phyloP scores from a whole-genome alignment of 768 basidiomycete genomes.

The Suillus bovinus region DNA sequence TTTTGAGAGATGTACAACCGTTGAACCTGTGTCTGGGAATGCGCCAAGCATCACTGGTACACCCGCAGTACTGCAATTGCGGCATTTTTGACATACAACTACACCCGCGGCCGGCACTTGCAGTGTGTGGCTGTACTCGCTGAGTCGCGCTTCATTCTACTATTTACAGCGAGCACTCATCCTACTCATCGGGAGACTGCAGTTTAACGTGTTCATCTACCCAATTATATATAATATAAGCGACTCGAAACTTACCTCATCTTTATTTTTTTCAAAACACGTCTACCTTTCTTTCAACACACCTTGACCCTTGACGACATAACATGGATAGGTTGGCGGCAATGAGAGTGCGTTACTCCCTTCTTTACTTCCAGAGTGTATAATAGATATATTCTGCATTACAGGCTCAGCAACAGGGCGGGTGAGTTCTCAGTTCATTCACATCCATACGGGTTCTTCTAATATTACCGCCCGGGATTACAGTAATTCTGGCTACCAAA shows the following conservation, averaged over 20 bases:
- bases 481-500: slow-evolving; percentile 28
- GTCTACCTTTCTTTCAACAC: slow-evolving; percentile 23
- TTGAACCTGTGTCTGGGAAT: neutral
- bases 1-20: neutral
- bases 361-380: neutral
- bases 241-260: neutral
- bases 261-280: neutral
- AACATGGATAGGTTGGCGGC: slow-evolving; percentile 86
- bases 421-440: slow-evolving; percentile 45
- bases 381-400: slow-evolving; percentile 12
- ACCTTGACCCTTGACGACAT: slow-evolving; percentile 69
- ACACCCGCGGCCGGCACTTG: neutral
- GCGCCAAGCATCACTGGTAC: neutral
- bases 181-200: neutral
- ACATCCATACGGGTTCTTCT: slow-evolving; percentile 10
- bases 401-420: slow-evolving; percentile 71
- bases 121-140: slow-evolving; percentile 5
- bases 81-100: neutral
- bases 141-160: neutral
- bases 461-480: slow-evolving; percentile 20
- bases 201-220: neutral
- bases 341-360: slow-evolving; percentile 59
- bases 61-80: neutral
- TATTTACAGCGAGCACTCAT: neutral
- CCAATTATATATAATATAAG: neutral